Percentiles rank a stretch among this genome's conserved stretches.
These are phyloP conservation scores for Fusarium marasasianum DNA, from an alignment of 2,329 filamentous ascomycete genomes.

Conservation along the genomic window DNA sequence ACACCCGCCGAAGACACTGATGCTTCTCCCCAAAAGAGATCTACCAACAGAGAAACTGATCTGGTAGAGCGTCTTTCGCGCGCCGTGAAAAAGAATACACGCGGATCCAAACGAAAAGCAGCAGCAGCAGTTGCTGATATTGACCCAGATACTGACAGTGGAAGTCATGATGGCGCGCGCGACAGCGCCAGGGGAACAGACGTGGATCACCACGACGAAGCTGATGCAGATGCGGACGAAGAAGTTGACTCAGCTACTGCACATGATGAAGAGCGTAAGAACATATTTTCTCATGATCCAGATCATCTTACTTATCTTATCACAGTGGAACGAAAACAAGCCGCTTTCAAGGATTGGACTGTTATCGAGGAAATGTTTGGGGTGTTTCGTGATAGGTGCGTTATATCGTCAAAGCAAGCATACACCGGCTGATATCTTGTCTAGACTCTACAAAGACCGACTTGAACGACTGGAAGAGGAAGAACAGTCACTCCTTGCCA, in stretches of 20 bases:
- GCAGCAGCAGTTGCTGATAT: slow-evolving; percentile 40
- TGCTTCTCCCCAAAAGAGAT: slow-evolving; percentile 42
- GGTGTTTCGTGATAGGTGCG: slow-evolving; percentile 80
- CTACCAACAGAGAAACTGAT: slow-evolving; percentile 45
- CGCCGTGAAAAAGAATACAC: slow-evolving; percentile 53
- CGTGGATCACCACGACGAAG: slow-evolving; percentile 59
- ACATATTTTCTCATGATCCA: not conserved
- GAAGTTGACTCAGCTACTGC: slow-evolving; percentile 67
- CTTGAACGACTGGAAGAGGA: slow-evolving; percentile 81
- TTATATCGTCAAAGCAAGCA: slow-evolving; percentile 8
- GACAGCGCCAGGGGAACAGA: slow-evolving; percentile 53
- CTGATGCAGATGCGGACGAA: slow-evolving; percentile 66
- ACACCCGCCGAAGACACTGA: slow-evolving; percentile 60
- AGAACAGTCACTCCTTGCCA: slow-evolving; percentile 68
- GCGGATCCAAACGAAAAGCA: slow-evolving; percentile 53
- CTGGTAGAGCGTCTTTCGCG: slow-evolving; percentile 46
- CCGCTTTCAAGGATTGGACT: slow-evolving; percentile 80
- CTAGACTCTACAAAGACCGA: slow-evolving; percentile 86
- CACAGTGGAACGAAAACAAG: slow-evolving; percentile 79
- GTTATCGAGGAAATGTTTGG: slow-evolving; percentile 90
- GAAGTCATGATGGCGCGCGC: slow-evolving; percentile 45
- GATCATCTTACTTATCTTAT: slow-evolving; percentile 31
- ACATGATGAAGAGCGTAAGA: slow-evolving; percentile 72
- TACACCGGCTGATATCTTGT: slow-evolving; percentile 30
- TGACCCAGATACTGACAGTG: slow-evolving; percentile 47